These are phyloP conservation scores for Phtheirospermum japonicum DNA, from an alignment of 257 asterid species.

Conservation along the genomic window DNA sequence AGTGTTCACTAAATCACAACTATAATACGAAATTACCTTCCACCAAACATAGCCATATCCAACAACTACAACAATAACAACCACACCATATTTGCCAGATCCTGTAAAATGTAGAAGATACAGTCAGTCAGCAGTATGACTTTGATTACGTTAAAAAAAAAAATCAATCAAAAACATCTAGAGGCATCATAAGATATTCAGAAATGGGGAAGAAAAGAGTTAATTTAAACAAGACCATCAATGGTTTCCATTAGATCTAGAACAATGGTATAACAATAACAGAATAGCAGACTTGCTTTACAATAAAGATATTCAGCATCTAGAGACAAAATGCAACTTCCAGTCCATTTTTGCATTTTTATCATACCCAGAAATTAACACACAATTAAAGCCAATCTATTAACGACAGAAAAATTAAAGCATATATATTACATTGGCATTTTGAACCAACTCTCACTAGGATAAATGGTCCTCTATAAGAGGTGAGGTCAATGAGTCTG, in stretches of 20 bases:
- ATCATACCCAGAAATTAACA: constrained; percentile 5
- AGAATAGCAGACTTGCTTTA: constrained; percentile 1
- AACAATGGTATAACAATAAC: constrained; percentile 17
- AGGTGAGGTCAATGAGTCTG: neutral
- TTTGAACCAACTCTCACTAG: neutral
- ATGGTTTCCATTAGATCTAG: constrained; percentile 4
- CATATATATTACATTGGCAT: neutral
- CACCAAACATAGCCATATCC: constrained; percentile 98
- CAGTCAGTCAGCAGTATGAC: constrained; percentile 17
- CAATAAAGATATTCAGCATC: constrained; percentile 13
- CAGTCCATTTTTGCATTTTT: constrained; percentile 3
- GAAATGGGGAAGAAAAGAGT: neutral
- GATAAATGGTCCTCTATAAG: too few relatives aligned
- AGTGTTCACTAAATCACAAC: neutral
- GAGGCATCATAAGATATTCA: constrained; percentile 12
- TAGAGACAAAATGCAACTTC: neutral
- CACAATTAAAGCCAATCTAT: neutral
- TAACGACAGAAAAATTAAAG: constrained; percentile 1
- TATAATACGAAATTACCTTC: constrained; percentile 62
- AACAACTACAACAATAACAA: constrained; percentile 60
- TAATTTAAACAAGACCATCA: constrained; percentile 8
- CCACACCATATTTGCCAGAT: constrained; percentile 64
- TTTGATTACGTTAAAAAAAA: constrained; percentile 18
- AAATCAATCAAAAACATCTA: constrained; percentile 9
- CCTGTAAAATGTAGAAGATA: constrained; percentile 46